These are phyloP conservation scores for Naegleria gruberi DNA, from an alignment of 208 protist species.

Conservation along the genomic window DNA sequence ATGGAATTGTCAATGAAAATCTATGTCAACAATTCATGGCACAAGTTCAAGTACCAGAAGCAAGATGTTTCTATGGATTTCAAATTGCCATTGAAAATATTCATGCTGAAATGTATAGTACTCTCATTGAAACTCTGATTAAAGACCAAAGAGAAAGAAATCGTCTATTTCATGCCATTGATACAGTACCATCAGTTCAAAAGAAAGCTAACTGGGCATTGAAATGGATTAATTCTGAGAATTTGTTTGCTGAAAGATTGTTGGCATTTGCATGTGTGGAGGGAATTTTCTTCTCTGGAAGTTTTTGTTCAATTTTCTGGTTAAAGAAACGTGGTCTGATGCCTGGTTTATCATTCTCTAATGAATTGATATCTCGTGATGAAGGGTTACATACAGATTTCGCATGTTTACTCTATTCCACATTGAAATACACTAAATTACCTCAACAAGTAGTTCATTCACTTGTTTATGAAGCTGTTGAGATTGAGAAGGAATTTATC, in stretches of 20 bases:
- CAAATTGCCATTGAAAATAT: slow-evolving; percentile 99
- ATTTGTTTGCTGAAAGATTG: slow-evolving; percentile 87
- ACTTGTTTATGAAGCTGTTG: slow-evolving; percentile 88
- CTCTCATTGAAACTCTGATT: slow-evolving; percentile 93
- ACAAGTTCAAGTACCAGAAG: slow-evolving; percentile 96
- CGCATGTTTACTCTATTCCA: slow-evolving; percentile 89
- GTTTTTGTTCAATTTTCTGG: slow-evolving; percentile 98
- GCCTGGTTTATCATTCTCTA: slow-evolving; percentile 96
- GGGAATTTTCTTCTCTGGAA: slow-evolving; percentile 98
- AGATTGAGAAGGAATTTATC: slow-evolving; percentile 93
- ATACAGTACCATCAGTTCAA: slow-evolving; percentile 87
- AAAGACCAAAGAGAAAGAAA: slow-evolving; percentile 78
- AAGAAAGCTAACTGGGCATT: slow-evolving; percentile 97
- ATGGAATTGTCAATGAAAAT: slow-evolving; percentile 99
- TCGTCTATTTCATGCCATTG: slow-evolving; percentile 89
- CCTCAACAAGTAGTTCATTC: slow-evolving; percentile 55
- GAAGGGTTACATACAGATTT: slow-evolving; percentile 98
- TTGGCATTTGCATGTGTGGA: slow-evolving; percentile 98
- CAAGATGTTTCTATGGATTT: slow-evolving; percentile 97
- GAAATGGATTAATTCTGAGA: slow-evolving; percentile 49
- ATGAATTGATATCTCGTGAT: slow-evolving; percentile 97
- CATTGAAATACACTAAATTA: slow-evolving; percentile 82
- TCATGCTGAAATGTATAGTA: slow-evolving; percentile 86
- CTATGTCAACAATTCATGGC: slow-evolving; percentile 86
- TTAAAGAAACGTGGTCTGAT: slow-evolving; percentile 98